Conservation (phyloP, 495 filamentous ascomycete genomes). For the Amorphotheca resinae region DNA sequence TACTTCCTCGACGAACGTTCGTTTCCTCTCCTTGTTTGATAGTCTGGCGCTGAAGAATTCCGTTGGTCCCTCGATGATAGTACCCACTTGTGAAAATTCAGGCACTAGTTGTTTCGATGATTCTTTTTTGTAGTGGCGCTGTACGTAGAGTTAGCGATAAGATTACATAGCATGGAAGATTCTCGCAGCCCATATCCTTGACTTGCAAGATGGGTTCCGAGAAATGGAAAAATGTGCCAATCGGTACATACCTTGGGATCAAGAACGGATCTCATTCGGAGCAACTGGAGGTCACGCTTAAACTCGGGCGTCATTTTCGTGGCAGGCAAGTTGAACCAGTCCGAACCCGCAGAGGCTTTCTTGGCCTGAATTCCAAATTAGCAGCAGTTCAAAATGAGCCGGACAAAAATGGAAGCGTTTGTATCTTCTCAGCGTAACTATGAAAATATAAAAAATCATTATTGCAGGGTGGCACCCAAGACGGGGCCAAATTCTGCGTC, state of each 20-base stretch:
- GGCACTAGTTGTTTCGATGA: constrained; percentile 51
- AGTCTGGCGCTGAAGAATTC: constrained; percentile 74
- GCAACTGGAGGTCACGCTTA: constrained; percentile 73
- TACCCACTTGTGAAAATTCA: constrained; percentile 78
- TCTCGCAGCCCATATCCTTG: too few species aligned
- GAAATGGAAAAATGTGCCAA: constrained; percentile 19
- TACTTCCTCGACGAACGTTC: constrained; percentile 82
- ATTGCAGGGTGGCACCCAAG: constrained; percentile 57
- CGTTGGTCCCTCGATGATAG: constrained; percentile 76
- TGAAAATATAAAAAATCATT: constrained; percentile 57
- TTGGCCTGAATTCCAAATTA: constrained; percentile 23
- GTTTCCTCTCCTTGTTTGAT: constrained; percentile 75
- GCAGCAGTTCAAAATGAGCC: constrained; percentile 12
- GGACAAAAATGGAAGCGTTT: not conserved
- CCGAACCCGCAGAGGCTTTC: constrained; percentile 37
- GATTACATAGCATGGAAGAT: not conserved
- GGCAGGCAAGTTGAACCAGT: constrained; percentile 77
- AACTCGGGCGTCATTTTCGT: constrained; percentile 75
- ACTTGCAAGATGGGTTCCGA: too few species aligned
- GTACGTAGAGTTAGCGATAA: not conserved
- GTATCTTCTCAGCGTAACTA: constrained; percentile 92
- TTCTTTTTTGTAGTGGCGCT: constrained; percentile 70
- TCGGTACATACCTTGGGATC: constrained; percentile 55
- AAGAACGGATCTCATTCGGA: constrained; percentile 78
- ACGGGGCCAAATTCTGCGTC: constrained; percentile 61